phyloP scores from a whole-genome alignment of 208 protist species.

The Kentomonas sorsogonicus region DNA sequence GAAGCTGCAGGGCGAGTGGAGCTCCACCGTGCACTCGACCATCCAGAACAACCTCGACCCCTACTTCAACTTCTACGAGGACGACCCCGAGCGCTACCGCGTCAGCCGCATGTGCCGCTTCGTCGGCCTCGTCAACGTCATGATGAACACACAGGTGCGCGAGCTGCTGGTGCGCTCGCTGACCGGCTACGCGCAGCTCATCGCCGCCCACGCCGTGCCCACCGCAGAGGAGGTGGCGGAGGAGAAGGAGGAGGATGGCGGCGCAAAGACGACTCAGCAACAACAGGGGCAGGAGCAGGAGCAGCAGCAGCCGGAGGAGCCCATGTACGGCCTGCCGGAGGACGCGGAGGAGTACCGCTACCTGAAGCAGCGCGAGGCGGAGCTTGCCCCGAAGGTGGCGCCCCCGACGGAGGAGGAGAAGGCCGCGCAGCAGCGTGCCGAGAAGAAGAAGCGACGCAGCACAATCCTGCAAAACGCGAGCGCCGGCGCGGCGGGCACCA shows the following conservation, averaged over 20 bases:
- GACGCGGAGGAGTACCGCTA: constrained; percentile 58
- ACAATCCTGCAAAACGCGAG: too few species aligned
- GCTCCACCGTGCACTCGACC: constrained; percentile 83
- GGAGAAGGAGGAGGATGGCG: constrained; percentile 19
- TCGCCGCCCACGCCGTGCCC: constrained; percentile 49
- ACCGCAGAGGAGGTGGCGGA: constrained; percentile 3
- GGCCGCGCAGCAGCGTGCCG: constrained; percentile 15
- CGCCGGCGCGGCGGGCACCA: constrained; percentile 5
- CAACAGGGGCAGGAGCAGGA: constrained; percentile 2
- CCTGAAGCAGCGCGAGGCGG: constrained; percentile 43
- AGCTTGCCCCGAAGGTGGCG: constrained; percentile 17
- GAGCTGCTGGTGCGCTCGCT: constrained; percentile 69
- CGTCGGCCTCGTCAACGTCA: constrained; percentile 85
- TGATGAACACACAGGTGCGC: constrained; percentile 89
- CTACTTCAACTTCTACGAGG: constrained; percentile 93
- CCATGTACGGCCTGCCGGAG: constrained; percentile 60
- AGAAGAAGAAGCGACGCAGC: constrained; percentile 17
- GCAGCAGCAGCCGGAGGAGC: constrained; percentile 14
- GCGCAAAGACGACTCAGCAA: too few species aligned
- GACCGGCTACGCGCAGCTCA: constrained; percentile 66
- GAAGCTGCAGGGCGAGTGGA: constrained; percentile 89
- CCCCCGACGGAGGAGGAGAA: constrained; percentile 6
- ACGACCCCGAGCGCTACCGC: constrained; percentile 80
- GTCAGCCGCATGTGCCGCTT: constrained; percentile 87
- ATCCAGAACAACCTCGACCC: constrained; percentile 92